A percentile compares a stretch with the other conserved stretches of the same genome.
phyloP scores from a whole-genome alignment of 1,284 basidiomycete species.

The Stereum hirsutum region DNA sequence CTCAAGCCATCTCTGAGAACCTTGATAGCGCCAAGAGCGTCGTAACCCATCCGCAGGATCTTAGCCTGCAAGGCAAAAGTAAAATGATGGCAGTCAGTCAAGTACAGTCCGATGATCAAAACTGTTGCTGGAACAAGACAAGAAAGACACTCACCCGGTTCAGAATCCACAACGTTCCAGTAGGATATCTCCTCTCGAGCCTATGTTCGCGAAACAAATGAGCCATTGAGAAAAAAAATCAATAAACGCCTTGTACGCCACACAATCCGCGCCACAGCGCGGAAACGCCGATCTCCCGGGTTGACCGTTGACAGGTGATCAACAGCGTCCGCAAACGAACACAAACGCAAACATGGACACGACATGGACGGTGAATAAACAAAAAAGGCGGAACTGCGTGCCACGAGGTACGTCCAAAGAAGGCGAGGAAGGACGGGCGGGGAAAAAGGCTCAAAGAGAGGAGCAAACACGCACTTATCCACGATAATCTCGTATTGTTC shows the following conservation, averaged over 20 bases:
- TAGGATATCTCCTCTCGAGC: slow-evolving; percentile 49
- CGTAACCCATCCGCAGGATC: slow-evolving; percentile 59
- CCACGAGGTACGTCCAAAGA: too few species aligned
- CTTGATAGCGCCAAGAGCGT: slow-evolving; percentile 53
- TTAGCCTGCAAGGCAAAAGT: slow-evolving; percentile 42
- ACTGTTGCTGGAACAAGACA: neutral
- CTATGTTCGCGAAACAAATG: slow-evolving; percentile 17
- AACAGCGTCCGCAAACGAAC: too few species aligned
- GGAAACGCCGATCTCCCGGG: too few species aligned
- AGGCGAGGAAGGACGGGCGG: too few species aligned
- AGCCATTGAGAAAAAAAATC: neutral
- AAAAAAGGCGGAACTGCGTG: too few species aligned
- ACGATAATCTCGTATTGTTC: slow-evolving; percentile 56
- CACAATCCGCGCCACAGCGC: too few species aligned
- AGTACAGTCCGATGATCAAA: neutral
- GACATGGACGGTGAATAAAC: too few species aligned
- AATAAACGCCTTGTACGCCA: neutral
- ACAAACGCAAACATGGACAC: too few species aligned
- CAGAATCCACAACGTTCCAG: slow-evolving; percentile 66
- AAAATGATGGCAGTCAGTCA: neutral
- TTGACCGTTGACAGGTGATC: too few species aligned
- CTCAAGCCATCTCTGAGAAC: slow-evolving; percentile 52
- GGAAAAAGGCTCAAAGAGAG: too few species aligned
- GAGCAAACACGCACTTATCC: slow-evolving; percentile 33
- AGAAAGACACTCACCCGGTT: slow-evolving; percentile 41